These are phyloP conservation scores for Podospora anserina DNA, from an alignment of 495 filamentous ascomycete genomes.

Conservation along the genomic window DNA sequence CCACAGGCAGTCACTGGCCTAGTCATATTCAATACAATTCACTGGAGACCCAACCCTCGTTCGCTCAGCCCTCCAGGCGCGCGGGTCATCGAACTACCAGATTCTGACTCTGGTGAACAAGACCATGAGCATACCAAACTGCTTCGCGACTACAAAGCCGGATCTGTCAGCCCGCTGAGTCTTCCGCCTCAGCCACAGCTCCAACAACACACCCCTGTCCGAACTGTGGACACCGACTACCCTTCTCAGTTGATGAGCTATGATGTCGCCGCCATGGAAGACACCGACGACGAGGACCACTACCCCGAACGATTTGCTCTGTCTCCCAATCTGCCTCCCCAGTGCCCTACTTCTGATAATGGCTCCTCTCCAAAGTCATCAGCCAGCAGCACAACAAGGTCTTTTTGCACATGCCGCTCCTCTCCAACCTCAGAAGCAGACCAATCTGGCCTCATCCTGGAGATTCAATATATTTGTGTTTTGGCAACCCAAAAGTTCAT, in stretches of 20 bases:
- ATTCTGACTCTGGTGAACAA: background rate
- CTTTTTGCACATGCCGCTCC: background rate
- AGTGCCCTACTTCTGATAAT: background rate
- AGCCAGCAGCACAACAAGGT: background rate
- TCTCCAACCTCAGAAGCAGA: background rate
- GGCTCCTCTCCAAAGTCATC: background rate
- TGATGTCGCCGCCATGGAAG: background rate
- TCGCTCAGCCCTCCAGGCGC: background rate
- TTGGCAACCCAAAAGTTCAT: background rate
- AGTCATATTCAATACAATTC: background rate
- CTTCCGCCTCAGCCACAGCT: background rate
- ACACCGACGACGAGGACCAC: background rate
- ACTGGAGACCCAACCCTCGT: background rate
- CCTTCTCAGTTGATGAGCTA: background rate
- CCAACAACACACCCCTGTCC: background rate
- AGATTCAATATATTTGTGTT: background rate
- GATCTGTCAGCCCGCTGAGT: background rate
- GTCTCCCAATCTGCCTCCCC: background rate
- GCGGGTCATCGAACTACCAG: background rate
- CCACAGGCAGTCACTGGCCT: too few relatives aligned
- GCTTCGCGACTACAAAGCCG: background rate
- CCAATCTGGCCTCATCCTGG: background rate
- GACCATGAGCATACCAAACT: background rate
- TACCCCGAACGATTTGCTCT: background rate
- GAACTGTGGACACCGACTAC: background rate